Evolutionary conservation across 2,329 filamentous ascomycete species (phyloP).

Genomic region (Aplosporella prunicola): DNA sequence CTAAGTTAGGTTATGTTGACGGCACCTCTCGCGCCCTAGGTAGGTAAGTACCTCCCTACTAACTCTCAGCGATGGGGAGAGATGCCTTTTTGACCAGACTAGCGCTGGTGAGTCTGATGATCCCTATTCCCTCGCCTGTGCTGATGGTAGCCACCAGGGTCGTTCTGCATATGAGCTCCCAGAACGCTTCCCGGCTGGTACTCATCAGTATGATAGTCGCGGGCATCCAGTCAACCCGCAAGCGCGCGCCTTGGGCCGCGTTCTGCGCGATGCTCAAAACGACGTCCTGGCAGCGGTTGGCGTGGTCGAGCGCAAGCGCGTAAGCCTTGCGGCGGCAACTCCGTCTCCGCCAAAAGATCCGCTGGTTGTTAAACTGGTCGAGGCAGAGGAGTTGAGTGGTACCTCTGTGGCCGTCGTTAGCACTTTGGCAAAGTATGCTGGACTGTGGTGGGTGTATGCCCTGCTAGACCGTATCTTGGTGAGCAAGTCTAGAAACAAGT

Average conservation of each 20-base stretch:
- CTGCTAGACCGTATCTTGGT: conserved; percentile 10
- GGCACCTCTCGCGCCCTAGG: too few species aligned
- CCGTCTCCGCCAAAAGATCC: conserved; percentile 7
- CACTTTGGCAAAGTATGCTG: conserved; percentile 1
- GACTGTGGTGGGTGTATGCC: conserved; percentile 8
- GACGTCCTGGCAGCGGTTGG: conserved; percentile 39
- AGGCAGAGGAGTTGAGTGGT: conserved; percentile 10
- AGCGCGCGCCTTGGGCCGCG: conserved; percentile 30
- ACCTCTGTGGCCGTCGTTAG: conserved; percentile 4
- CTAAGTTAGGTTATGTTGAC: too few species aligned
- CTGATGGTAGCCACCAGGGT: conserved; percentile 20
- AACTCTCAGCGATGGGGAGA: conserved; percentile 12
- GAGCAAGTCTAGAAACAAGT: background rate
- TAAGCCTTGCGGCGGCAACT: conserved; percentile 1
- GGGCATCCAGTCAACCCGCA: conserved; percentile 35
- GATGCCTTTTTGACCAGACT: conserved; percentile 11
- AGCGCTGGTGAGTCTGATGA: conserved; percentile 8
- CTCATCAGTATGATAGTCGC: conserved; percentile 32
- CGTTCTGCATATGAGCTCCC: conserved; percentile 32
- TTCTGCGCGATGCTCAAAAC: conserved; percentile 37
- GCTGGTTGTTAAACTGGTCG: conserved; percentile 2
- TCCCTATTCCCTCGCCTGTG: background rate
- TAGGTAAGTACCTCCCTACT: too few species aligned
- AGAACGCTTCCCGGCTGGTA: conserved; percentile 12
- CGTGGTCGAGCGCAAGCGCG: conserved; percentile 33